These are phyloP conservation scores for Cordyceps fumosorosea DNA, from an alignment of 2,329 filamentous ascomycete genomes.

Conservation along the genomic window DNA sequence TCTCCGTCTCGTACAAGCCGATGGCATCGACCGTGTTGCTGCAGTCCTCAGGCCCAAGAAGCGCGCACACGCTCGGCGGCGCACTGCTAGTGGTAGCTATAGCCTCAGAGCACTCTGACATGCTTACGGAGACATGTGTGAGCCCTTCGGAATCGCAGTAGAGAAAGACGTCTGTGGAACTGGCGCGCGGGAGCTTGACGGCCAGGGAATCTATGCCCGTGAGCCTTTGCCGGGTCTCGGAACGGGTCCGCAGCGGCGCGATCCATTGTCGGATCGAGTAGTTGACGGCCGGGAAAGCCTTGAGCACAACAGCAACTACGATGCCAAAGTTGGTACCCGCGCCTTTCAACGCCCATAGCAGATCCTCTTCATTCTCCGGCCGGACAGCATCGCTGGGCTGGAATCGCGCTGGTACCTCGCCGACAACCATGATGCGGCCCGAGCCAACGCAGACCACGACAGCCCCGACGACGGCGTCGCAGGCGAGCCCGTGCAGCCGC, in stretches of 20 bases:
- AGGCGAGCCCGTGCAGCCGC: constrained; percentile 49
- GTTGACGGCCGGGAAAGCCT: constrained; percentile 24
- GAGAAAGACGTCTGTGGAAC: constrained; percentile 50
- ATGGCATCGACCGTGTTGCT: constrained; percentile 36
- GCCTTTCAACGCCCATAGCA: constrained; percentile 53
- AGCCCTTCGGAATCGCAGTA: constrained; percentile 37
- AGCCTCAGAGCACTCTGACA: constrained; percentile 42
- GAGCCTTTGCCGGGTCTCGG: constrained; percentile 31
- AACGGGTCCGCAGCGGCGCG: background rate
- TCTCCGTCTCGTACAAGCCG: constrained; percentile 50
- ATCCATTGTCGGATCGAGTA: background rate
- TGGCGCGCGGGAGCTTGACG: constrained; percentile 31
- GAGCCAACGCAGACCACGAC: constrained; percentile 47
- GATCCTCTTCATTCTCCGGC: constrained; percentile 40
- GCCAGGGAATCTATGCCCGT: constrained; percentile 35
- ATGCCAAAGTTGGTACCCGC: constrained; percentile 56
- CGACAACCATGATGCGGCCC: constrained; percentile 41
- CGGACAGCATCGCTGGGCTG: constrained; percentile 33
- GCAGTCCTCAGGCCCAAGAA: constrained; percentile 5
- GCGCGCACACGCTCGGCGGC: constrained; percentile 28
- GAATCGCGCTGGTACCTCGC: constrained; percentile 36
- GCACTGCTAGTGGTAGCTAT: constrained; percentile 18
- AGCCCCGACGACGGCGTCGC: constrained; percentile 52
- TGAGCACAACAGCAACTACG: constrained; percentile 47
- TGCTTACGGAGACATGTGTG: constrained; percentile 26